Evolutionary conservation across 257 asterid species (phyloP), one percentile per base, ranked within the genome.

Genomic region (Verbascum thapsus): DNA sequence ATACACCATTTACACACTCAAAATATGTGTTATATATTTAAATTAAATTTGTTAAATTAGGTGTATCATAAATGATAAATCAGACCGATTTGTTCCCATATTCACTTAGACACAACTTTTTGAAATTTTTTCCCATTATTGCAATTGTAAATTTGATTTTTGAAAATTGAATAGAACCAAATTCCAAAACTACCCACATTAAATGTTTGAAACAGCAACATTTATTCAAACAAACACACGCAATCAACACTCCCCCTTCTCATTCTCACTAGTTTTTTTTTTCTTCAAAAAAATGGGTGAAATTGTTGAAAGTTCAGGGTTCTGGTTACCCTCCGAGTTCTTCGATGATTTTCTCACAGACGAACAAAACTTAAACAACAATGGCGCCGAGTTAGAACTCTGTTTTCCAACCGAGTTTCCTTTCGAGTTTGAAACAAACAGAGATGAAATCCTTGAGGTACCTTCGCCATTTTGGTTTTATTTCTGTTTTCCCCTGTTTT

Each of bases 271-370:
- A 26, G 32, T 15, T 42, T 17, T 22, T 11, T 12, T n/a, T n/a
- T n/a, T 11, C 5, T 51, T 11, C 45, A 2, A 18, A 6, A 30
- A 4, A 45, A 82, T 85, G 94, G 76, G 78, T 12, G 79, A 71
- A 15, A 61, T 54, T 47, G 71, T 51, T 18, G 83, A 82, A 56
- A 77, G 59, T 56, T 72, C 72, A 2, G 89, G 80, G 58, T 84
- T 80, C 69, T 84, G 88, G 87, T 42, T 89, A 63, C 95, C 95
- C 1, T 65, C 96, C 2, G 95, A 89, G 85, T 82, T 86, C 74
- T 64, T 89, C 3, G 95, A 89, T 11, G 95, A 88, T 60, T 63
- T 79, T 2, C 71, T 69, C 48, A 60, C 66, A 63, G 84, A 71
- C 61, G 61, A 68, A 3, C 64, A 67, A 57, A 43, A n/a, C n/a